phyloP scores from a whole-genome alignment of 176 grass and related monocot species.

The Triticum turgidum region DNA sequence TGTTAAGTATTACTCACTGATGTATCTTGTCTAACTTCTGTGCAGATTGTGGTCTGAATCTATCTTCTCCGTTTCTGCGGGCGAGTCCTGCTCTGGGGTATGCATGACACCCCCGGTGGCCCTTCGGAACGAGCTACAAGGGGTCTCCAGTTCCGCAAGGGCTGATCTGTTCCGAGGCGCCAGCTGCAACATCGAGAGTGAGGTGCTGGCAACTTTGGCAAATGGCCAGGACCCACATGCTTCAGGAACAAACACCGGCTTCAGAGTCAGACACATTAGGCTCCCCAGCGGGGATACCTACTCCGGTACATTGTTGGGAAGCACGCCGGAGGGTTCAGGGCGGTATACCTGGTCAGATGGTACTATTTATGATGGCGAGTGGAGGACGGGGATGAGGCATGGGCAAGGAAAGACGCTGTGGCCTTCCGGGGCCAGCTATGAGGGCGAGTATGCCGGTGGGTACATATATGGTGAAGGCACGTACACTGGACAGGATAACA shows the following conservation, averaged over 20 bases:
- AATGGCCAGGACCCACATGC: conserved; percentile 54
- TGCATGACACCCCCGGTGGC: conserved; percentile 89
- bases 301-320: conserved; percentile 65
- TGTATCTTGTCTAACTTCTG: conserved; percentile 17
- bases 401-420: conserved; percentile 74
- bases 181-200: conserved; percentile 56
- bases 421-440: conserved; percentile 61
- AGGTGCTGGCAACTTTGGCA: conserved; percentile 33
- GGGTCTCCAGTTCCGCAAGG: conserved; percentile 49
- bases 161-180: conserved; percentile 39
- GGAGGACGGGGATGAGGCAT: conserved; percentile 84
- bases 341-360: conserved; percentile 77
- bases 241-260: conserved; percentile 40
- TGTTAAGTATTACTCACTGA: neutral
- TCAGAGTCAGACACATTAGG: conserved; percentile 55
- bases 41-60: conserved; percentile 12
- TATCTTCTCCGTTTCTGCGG: neutral
- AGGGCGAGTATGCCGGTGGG: conserved; percentile 79
- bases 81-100: neutral
- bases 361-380: conserved; percentile 77
- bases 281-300: conserved; percentile 72
- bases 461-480: conserved; percentile 84
- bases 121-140: conserved; percentile 51
- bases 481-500: conserved; percentile 49
- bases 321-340: conserved; percentile 79